These are phyloP conservation scores for Hanseniaspora pseudoguilliermondii DNA, from an alignment of 805 yeast genomes.

Conservation along the genomic window DNA sequence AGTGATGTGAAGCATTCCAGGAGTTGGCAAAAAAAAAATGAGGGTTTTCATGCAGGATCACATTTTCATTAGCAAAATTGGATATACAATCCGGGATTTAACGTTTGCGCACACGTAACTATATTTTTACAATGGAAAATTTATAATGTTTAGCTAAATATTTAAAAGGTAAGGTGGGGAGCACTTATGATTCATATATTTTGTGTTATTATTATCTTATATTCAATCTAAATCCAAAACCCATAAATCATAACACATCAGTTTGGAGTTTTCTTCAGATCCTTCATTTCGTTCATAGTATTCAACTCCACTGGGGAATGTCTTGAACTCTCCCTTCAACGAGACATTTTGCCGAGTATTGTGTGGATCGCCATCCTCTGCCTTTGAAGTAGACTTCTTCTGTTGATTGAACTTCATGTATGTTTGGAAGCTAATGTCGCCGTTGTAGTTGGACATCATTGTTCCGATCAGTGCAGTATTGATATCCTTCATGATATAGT, in stretches of 20 bases:
- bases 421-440: neutral
- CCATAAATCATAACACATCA: slow-evolving; percentile 12
- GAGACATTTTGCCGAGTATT: neutral
- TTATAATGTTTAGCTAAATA: too few relatives aligned
- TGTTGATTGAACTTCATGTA: slow-evolving; percentile 2
- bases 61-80: too few relatives aligned
- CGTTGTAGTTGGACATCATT: slow-evolving; percentile 9
- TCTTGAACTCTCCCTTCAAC: slow-evolving; percentile 2
- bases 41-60: too few relatives aligned
- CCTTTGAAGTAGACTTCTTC: neutral
- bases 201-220: neutral
- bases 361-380: neutral
- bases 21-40: too few relatives aligned
- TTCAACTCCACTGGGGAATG: slow-evolving; percentile 1
- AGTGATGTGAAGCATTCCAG: too few relatives aligned
- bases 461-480: slow-evolving; percentile 10
- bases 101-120: too few relatives aligned
- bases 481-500: slow-evolving; percentile 4
- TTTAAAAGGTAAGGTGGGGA: too few relatives aligned
- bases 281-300: neutral
- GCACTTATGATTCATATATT: neutral
- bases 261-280: neutral
- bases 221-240: neutral
- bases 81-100: too few relatives aligned
- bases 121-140: neutral